Evolutionary conservation across 129 eudicot genomes (phyloP).

Genomic region (Helianthus annuus): HanXRQr2.0-SUNRISE NC_035437.2:176055098-176055597

Average conservation of each 20-base stretch:
- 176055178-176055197: too few species aligned
- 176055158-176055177: too few species aligned
- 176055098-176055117: too few species aligned
- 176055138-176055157: too few species aligned
- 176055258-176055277: too few species aligned
- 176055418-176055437: conserved; percentile 17
- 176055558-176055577: too few species aligned
- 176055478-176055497: background rate
- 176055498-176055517: background rate
- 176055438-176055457: background rate
- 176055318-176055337: conserved; percentile 28
- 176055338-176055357: conserved; percentile 27
- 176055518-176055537: background rate
- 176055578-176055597: too few species aligned
- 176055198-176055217: background rate
- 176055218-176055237: background rate
- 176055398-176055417: background rate
- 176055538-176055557: background rate
- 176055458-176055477: background rate
- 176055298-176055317: conserved; percentile 25
- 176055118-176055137: too few species aligned
- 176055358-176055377: conserved; percentile 27
- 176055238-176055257: too few species aligned
- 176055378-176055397: conserved; percentile 26
- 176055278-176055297: background rate